Evolutionary conservation across 371 early-diverging fungal species (phyloP), one percentile per base, ranked within the genome.

Genomic region (Mucor ambiguus): DNA sequence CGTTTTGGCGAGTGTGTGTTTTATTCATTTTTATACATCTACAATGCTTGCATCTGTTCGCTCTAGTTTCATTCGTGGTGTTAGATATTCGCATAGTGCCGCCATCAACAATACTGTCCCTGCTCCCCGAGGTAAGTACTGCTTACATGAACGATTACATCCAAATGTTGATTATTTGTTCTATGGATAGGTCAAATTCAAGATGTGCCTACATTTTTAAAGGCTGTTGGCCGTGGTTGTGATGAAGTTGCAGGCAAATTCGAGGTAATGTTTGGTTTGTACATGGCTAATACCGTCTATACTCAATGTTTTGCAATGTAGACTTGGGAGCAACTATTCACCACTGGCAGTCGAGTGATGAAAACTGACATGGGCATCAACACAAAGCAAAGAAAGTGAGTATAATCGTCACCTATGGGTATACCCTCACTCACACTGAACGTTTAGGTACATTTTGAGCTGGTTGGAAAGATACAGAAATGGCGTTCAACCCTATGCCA

Each of bases 301-400:
- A 37, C 20, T 58, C 1, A 52, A 28, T 38, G 20, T 49, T 5
- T 22, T 29, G 30, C 18, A 20, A 24, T 33, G 8, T 73, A 85
- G 86, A 65, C 75, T 65, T 90, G 90, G 90, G 85, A 87, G n/a
- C 78, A 84, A 52, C 61, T 90, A 38, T 90, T 90, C 54, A 82
- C 76, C 1, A 73, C 81, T 5, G 67, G 69, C 32, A 78, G 85
- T 20, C 61, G 68, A 20, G 70, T 63, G 3, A 81, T 90, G 89
- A 83, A 84, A 61, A 64, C 66, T 33, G 85, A 85, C 24, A 60
- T 82, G 80, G 82, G 79, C 6, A 80, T 86, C 43, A 69, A 72
- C 1, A 72, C 79, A 54, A 83, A 82, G 65, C 75, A 80, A 72
- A 75, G 84, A 69, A 67, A 60, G 69, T 66, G 55, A 64, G 67